Evolutionary conservation across 1,284 basidiomycete species (phyloP), one percentile per base, ranked within the genome.

Genomic region (Apiotrichum porosum): DNA sequence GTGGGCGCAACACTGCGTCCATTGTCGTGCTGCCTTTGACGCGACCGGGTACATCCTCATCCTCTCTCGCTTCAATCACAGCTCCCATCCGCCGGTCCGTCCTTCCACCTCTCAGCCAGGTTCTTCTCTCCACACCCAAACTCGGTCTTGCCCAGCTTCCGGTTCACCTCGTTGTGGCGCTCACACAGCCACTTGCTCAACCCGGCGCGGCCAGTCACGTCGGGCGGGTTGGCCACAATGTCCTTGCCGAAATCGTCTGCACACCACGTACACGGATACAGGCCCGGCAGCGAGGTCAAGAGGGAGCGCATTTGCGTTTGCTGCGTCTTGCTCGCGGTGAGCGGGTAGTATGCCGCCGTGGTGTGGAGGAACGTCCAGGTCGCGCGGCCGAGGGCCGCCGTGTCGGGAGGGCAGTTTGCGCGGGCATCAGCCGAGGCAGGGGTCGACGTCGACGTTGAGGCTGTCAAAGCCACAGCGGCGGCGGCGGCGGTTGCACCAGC

Each of bases 331-430:
- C 82, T 80, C 0, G 92, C 87, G 22, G 75, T 71, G 22, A 84
- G 79, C n/a, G 92, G 91, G 72, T 92, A 95, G 72, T 95, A 93
- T 15, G 92, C 88, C 0, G 89, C 90, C 4, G 91, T 85, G 2
- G 90, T 85, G 68, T 97, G 92, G 31, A 97, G 78, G 79, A 97
- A 95, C 17, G 90, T 86, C 92, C 92, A 97, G 4, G 92, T 94
- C 40, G 92, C 85, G 42, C 83, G 81, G 6, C 92, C 92, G 34
- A 97, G 83, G 48, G 82, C 78, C 61, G 90, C 87, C 37, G 85
- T 83, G 69, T 95, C 91, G 0, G 89, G 83, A 12, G 92, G 92
- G 64, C 92, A 95, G 53, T 86, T 76, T 21, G 75, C 74, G 2
- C 81, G 80, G 37, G 32, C 19, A 13, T 52, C 40, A 14, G 24